Evolutionary conservation across 2,329 filamentous ascomycete genomes (phyloP).

Genomic region (Beauveria sp.): DNA sequence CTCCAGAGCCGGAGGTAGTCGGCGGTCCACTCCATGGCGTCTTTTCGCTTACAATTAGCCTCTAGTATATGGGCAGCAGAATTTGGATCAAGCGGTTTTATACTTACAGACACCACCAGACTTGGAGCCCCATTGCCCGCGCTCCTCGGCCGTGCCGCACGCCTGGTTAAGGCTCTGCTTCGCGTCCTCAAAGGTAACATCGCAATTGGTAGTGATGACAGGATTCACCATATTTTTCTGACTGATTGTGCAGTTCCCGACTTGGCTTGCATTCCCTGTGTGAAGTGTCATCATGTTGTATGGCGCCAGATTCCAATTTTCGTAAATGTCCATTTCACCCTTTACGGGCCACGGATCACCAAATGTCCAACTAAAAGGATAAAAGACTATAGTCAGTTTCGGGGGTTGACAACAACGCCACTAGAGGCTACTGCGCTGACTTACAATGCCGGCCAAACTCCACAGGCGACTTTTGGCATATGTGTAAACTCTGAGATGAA

Average conservation of each 20-base stretch:
- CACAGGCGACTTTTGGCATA: slow-evolving; percentile 58
- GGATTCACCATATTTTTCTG: not conserved
- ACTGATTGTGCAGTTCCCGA: slow-evolving; percentile 25
- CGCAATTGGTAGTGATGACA: not conserved
- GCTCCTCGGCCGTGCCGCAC: not conserved
- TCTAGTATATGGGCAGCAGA: not conserved
- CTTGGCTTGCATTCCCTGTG: slow-evolving; percentile 29
- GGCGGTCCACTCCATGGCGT: slow-evolving; percentile 36
- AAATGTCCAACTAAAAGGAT: slow-evolving; percentile 25
- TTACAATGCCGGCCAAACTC: slow-evolving; percentile 62
- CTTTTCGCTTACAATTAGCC: slow-evolving; percentile 17
- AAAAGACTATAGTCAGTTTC: not conserved
- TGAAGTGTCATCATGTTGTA: slow-evolving; percentile 51
- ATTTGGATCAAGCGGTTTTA: not conserved
- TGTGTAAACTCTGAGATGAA: slow-evolving; percentile 61
- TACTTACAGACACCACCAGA: not conserved
- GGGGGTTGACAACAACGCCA: too few species aligned
- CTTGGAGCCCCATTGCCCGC: not conserved
- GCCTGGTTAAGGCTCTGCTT: not conserved
- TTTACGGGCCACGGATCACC: slow-evolving; percentile 47
- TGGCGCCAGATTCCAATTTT: slow-evolving; percentile 49
- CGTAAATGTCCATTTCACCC: slow-evolving; percentile 60
- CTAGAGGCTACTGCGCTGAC: slow-evolving; percentile 7
- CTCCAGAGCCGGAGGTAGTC: slow-evolving; percentile 35
- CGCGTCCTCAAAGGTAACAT: not conserved